Percentiles rank a stretch among this genome's conserved stretches.
phyloP scores from a whole-genome alignment of 208 protist genomes.

The Willaertia magna region DNA sequence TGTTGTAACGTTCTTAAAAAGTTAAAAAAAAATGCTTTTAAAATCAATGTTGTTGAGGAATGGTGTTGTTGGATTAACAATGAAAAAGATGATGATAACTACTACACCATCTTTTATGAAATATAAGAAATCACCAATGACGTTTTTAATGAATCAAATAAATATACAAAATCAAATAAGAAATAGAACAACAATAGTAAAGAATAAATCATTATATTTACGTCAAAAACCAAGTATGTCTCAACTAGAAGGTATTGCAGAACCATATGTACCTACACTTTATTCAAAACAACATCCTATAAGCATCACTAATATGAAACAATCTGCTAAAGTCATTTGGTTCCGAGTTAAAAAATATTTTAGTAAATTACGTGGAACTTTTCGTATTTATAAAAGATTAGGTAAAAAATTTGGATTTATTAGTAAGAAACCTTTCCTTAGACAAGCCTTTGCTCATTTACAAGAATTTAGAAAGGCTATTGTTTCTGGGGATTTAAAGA shows the following conservation, averaged over 20 bases:
- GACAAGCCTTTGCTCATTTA: not conserved
- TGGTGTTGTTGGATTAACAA: no score
- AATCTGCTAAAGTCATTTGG: not conserved
- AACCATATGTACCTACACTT: not conserved
- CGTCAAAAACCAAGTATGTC: not conserved
- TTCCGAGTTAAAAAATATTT: not conserved
- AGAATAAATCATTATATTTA: not conserved
- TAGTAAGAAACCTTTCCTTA: not conserved
- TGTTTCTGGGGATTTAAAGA: not conserved
- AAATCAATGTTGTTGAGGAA: no score
- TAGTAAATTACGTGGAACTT: not conserved
- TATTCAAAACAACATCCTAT: not conserved
- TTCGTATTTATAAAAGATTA: not conserved
- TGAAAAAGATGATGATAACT: no score
- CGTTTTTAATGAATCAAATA: no score
- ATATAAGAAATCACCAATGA: no score
- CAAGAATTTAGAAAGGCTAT: not conserved
- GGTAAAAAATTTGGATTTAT: not conserved
- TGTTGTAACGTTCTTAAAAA: no score
- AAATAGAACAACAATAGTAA: no score
- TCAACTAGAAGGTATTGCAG: not conserved
- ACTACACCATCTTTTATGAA: no score
- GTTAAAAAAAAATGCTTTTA: no score
- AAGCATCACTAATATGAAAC: not conserved
- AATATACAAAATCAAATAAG: no score